These are phyloP conservation scores for Neonectria punicea DNA, from an alignment of 2,329 filamentous ascomycete species.

Conservation along the genomic window DNA sequence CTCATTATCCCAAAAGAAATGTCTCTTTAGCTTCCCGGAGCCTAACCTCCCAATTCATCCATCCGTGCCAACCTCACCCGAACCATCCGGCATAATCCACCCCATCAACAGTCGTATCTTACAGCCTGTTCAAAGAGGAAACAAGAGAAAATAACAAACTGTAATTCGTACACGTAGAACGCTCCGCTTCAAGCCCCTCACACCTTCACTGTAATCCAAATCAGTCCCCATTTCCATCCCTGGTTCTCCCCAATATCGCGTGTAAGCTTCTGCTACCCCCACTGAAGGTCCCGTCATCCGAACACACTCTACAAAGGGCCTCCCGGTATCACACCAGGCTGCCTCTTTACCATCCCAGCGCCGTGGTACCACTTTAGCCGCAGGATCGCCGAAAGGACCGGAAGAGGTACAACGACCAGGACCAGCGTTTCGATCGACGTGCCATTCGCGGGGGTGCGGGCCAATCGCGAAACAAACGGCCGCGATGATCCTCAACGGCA, in stretches of 20 bases:
- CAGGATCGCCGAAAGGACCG: slow-evolving; percentile 35
- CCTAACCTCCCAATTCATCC: background rate
- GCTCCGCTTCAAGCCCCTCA: background rate
- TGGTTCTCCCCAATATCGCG: background rate
- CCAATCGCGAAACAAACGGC: slow-evolving; percentile 37
- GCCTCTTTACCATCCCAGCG: slow-evolving; percentile 9
- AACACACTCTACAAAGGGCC: background rate
- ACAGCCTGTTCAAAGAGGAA: background rate
- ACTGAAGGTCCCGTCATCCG: background rate
- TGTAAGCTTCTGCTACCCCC: background rate
- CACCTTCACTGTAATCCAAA: background rate
- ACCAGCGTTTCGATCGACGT: slow-evolving; percentile 37
- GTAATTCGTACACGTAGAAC: background rate
- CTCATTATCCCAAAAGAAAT: background rate
- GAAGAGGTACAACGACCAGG: slow-evolving; percentile 23
- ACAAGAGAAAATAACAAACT: background rate
- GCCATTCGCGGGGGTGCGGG: slow-evolving; percentile 28
- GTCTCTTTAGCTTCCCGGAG: slow-evolving; percentile 1
- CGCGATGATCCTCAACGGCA: slow-evolving; percentile 28
- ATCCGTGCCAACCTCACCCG: slow-evolving; percentile 4
- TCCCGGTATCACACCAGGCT: background rate
- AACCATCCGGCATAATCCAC: slow-evolving; percentile 10
- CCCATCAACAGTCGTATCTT: background rate
- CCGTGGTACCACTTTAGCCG: slow-evolving; percentile 34
- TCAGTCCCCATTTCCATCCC: background rate